phyloP scores from a whole-genome alignment of 1,284 basidiomycete genomes.

The Fereydounia khargensis region DNA sequence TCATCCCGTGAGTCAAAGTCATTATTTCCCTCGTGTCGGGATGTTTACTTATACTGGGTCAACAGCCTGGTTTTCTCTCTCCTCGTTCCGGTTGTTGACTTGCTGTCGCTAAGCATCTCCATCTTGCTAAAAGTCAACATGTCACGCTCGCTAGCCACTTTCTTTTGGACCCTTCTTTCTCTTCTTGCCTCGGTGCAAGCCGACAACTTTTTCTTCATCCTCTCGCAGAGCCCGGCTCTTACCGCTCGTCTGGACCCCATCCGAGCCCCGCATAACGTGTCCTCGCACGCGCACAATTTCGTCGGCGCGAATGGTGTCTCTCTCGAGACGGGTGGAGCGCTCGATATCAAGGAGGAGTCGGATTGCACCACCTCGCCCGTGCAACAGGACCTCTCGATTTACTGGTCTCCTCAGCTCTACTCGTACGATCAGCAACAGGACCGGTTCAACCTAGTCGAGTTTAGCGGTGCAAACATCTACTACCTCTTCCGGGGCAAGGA shows the following conservation, averaged over 20 bases:
- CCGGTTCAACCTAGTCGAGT: slow-evolving; percentile 28
- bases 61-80: too few species aligned
- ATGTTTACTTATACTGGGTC: too few species aligned
- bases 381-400: slow-evolving; percentile 59
- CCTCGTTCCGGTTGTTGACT: too few species aligned
- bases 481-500: slow-evolving; percentile 52
- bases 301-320: slow-evolving; percentile 45
- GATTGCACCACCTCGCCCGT: slow-evolving; percentile 59
- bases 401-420: slow-evolving; percentile 61
- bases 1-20: too few species aligned
- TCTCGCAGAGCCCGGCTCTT: too few species aligned
- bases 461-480: slow-evolving; percentile 53
- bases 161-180: too few species aligned
- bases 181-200: too few species aligned
- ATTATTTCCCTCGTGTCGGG: too few species aligned
- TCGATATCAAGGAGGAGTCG: slow-evolving; percentile 4
- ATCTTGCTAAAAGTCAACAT: too few species aligned
- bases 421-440: slow-evolving; percentile 41
- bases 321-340: slow-evolving; percentile 9
- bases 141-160: too few species aligned
- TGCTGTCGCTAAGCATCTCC: too few species aligned
- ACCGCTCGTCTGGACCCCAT: slow-evolving; percentile 62
- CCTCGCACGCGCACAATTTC: slow-evolving; percentile 60
- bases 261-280: slow-evolving; percentile 58
- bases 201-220: too few species aligned